A percentile compares a stretch with the other conserved stretches of the same genome.
These are phyloP conservation scores for Terfezia claveryi DNA, from an alignment of 495 filamentous ascomycete genomes.

Conservation along the genomic window DNA sequence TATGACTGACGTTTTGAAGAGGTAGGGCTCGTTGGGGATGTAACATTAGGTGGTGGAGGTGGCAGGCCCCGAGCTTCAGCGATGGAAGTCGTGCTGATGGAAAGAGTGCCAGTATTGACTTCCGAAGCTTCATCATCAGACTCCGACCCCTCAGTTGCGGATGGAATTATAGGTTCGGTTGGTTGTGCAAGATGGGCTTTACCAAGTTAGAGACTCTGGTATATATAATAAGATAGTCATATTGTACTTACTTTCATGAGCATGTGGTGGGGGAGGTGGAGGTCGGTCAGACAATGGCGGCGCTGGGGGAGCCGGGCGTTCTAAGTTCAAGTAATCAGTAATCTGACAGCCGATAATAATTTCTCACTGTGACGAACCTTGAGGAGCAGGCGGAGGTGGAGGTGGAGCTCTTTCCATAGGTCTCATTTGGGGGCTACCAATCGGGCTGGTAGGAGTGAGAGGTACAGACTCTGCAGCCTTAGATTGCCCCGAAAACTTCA, in stretches of 20 bases:
- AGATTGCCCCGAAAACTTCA: conserved; percentile 25
- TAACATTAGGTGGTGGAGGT: conserved; percentile 18
- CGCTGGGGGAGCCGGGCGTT: conserved; percentile 31
- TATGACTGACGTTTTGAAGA: neutral
- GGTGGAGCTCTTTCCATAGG: conserved; percentile 13
- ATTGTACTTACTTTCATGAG: conserved; percentile 1
- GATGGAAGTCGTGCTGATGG: neutral
- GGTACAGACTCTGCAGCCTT: neutral
- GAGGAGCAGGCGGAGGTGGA: conserved; percentile 24
- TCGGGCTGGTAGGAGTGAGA: neutral
- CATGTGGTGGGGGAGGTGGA: conserved; percentile 44
- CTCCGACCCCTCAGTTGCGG: conserved; percentile 29
- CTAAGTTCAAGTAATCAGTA: conserved; percentile 9
- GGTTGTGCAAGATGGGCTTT: neutral
- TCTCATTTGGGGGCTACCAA: conserved; percentile 9
- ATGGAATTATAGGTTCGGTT: conserved; percentile 17
- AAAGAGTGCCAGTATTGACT: conserved; percentile 21
- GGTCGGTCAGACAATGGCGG: conserved; percentile 43
- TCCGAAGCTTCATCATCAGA: conserved; percentile 89
- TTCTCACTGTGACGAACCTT: conserved; percentile 26
- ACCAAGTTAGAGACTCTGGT: too few relatives aligned
- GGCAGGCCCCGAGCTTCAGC: neutral
- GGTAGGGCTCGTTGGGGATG: neutral
- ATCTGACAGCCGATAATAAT: too few relatives aligned
- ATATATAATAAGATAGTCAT: too few relatives aligned